Evolutionary conservation across 2,329 filamentous ascomycete species (phyloP).

Genomic region (Neonectria sp.): DNA sequence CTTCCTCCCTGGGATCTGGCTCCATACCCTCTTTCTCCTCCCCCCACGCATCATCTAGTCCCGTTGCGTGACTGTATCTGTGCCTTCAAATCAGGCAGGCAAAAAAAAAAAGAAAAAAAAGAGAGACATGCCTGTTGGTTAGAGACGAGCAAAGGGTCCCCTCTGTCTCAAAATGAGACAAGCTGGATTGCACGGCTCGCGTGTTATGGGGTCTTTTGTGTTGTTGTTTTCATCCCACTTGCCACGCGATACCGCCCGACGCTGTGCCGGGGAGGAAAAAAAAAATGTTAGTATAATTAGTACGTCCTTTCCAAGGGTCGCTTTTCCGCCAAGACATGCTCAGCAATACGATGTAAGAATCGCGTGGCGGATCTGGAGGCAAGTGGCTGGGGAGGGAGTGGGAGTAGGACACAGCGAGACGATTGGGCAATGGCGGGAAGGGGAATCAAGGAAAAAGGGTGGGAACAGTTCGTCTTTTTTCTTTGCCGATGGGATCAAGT

Average conservation of each 20-base stretch:
- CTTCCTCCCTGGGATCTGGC: constrained; percentile 22
- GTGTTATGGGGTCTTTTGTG: constrained; percentile 4
- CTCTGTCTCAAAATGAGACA: constrained; percentile 28
- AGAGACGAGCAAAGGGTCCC: constrained; percentile 4
- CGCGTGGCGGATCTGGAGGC: constrained; percentile 31
- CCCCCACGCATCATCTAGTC: constrained; percentile 17
- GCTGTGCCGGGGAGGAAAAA: not conserved
- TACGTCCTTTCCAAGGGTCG: not conserved
- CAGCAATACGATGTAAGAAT: constrained; percentile 27
- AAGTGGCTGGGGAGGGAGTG: constrained; percentile 15
- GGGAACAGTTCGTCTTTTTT: constrained; percentile 15
- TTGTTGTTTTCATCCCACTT: not conserved
- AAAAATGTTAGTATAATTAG: not conserved
- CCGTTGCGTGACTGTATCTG: constrained; percentile 1
- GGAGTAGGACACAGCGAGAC: constrained; percentile 19
- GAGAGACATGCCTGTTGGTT: constrained; percentile 5
- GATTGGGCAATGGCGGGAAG: constrained; percentile 29
- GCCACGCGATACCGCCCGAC: not conserved
- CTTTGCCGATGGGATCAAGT: constrained; percentile 1
- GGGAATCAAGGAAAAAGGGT: constrained; percentile 8
- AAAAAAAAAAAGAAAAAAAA: not conserved
- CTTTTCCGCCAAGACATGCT: constrained; percentile 14
- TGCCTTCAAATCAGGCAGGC: not conserved
- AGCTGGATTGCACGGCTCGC: constrained; percentile 1
- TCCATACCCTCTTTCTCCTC: not conserved